Evolutionary conservation across 495 filamentous ascomycete species (phyloP).

Genomic region (Neurospora cerealis): DNA sequence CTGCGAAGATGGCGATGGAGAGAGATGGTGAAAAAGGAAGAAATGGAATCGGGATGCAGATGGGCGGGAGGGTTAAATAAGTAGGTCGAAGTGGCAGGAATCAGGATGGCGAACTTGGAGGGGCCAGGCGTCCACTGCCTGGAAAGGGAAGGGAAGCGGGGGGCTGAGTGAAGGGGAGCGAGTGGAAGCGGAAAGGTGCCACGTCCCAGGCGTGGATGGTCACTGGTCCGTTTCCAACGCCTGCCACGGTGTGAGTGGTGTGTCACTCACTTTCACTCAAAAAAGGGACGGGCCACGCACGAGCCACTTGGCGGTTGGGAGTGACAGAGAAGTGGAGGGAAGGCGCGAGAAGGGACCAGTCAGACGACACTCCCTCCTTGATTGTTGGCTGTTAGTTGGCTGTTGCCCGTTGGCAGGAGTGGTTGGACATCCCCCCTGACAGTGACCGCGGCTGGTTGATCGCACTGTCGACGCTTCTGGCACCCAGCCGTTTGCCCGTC

Average conservation of each 20-base stretch:
- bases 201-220: not conserved
- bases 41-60: slow-evolving; percentile 1
- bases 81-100: slow-evolving; percentile 26
- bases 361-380: slow-evolving; percentile 1
- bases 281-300: not conserved
- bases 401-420: not conserved
- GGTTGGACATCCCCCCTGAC: not conserved
- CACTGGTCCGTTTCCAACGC: not conserved
- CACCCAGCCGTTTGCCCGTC: not conserved
- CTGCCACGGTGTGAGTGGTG: not conserved
- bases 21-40: slow-evolving; percentile 5
- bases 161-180: not conserved
- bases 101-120: slow-evolving; percentile 15
- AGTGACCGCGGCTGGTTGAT: not conserved
- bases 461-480: not conserved
- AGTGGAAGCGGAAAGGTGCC: not conserved
- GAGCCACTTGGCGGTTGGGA: not conserved
- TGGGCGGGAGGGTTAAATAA: slow-evolving; percentile 16
- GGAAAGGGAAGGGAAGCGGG: not conserved
- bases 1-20: slow-evolving; percentile 20
- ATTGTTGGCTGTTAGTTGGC: not conserved
- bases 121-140: not conserved
- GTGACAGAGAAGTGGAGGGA: slow-evolving; percentile 22
- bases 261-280: not conserved
- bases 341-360: slow-evolving; percentile 20